A percentile compares a stretch with the other conserved stretches of the same genome.
These are phyloP conservation scores for Penicillium nucicola DNA, from an alignment of 495 filamentous ascomycete species.

Conservation along the genomic window DNA sequence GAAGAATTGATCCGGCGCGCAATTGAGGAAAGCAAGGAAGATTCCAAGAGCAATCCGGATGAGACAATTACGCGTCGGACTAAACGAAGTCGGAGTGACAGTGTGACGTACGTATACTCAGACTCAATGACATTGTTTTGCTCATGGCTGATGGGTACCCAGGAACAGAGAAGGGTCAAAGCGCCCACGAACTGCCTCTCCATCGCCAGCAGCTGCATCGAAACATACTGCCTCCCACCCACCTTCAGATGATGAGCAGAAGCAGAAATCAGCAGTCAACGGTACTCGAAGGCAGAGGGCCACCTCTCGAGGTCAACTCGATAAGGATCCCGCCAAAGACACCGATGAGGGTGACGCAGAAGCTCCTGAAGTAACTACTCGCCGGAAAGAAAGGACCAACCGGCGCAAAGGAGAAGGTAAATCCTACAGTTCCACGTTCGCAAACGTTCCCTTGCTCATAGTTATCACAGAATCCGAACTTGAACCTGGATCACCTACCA, in stretches of 20 bases:
- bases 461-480: constrained; percentile 31
- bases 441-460: constrained; percentile 4
- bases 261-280: constrained; percentile 42
- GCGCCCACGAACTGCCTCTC: constrained; percentile 73
- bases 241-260: constrained; percentile 70
- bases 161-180: constrained; percentile 57
- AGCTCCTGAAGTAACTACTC: constrained; percentile 64
- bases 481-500: constrained; percentile 37
- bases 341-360: constrained; percentile 61
- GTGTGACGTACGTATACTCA: constrained; percentile 73
- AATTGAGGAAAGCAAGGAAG: constrained; percentile 91
- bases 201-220: constrained; percentile 57
- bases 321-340: constrained; percentile 67
- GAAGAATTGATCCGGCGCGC: constrained; percentile 85
- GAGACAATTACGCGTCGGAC: constrained; percentile 55
- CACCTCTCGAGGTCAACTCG: constrained; percentile 62
- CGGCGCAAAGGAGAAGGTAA: constrained; percentile 74
- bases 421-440: constrained; percentile 11
- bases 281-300: constrained; percentile 64
- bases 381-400: constrained; percentile 72
- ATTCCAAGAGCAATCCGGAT: constrained; percentile 45
- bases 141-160: constrained; percentile 18
- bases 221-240: constrained; percentile 49
- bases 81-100: constrained; percentile 86
- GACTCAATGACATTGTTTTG: constrained; percentile 1